Base-by-base conservation (phyloP, 805 yeast genomes). In the Jamesozyma lodderae region DNA sequence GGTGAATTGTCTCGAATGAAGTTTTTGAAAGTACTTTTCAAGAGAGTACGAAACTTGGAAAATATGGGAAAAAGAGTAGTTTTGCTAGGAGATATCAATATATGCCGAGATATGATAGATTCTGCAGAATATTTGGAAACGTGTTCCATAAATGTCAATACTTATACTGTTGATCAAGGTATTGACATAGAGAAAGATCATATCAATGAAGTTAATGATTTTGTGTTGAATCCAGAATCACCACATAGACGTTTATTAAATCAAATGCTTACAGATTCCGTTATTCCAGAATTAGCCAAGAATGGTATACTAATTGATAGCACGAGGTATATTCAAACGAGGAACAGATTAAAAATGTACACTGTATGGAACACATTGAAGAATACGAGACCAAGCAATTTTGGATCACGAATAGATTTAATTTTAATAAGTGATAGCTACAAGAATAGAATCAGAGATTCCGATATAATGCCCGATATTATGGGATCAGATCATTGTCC, bases 401-500 rank as follows among this genome's bases (percentile, higher is more conserved):
- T 71, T 57, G 96, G 98, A 0, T 81, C 96, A 2, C 66, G 98
- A 37, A 80, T 90, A 18, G 98, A 90, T 57, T 70, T 80, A 47
- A 77, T 90, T 5, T 57, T 87, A 6, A 59, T 72, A 0, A 70
- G 81, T 19, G 44, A 60, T 7, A 48, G 46, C 0, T 43, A 81
- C 33, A 48, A 62, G 4, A 38, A 52, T 0, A 28, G 38, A 7
- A 53, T 71, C 1, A 43, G 52, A 3, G 58, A 67, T 31, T 69
- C 76, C 0, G 59, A 57, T 30, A 82, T 83, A n/a, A 70, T 82
- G 71, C 79, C 86, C 0, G 68, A 68, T 31, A 50, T 88, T 1
- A 64, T 72, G 55, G 98, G 98, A 0, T 85, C 96, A 0, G 98
- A 90, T 57, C 98, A 90, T 60, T 90, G 97, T 58, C 98, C 98